Evolutionary conservation across 768 basidiomycete species (phyloP), one percentile per base, ranked within the genome.

Genomic region (Calocybe cyanea): DNA sequence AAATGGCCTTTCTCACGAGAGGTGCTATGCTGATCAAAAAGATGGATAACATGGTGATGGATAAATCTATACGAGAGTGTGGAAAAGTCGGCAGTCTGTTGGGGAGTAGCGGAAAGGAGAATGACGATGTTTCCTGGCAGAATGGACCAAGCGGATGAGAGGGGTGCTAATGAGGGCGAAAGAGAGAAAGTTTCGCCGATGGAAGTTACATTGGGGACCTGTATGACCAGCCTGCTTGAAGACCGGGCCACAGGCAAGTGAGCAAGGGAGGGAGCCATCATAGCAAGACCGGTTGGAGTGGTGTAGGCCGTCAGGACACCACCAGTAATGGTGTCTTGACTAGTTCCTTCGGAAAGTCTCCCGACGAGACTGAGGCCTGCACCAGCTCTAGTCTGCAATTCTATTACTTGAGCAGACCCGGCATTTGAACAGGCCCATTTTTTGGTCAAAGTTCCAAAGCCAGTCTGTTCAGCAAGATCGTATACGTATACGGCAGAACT

Each of bases 21-120:
- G 24, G 82, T 74, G 50, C 81, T 80, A 58, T 88, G 76, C 55
- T 95, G 89, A 64, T 98, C 93, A 59, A 98, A 93, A 33, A 97
- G 68, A 63, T 97, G 92, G 45, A 93, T 75, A 46, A 89, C 82
- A 63, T 95, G 90, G 33, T 69, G 76, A 15, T 68, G 62, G 13
- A 74, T 72, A 40, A 87, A 64, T 48, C 72, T 74, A 70, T 93
- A 93, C n/a, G 91, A 73, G 38, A 91, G 72, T 20, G 78, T 57
- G 2, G 92, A 79, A 45, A 92, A 78, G 57, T 91, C 86, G 38
- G 84, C 76, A 13, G 87, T 73, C 62, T 96, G 91, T 52, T 87
- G 85, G 0, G 92, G 81, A 3, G 87, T 84, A 2, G 91, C 83
- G 31, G 92, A 94, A 45, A 95, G 74, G 39, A 96, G 66, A 33